Conservation (phyloP, 805 yeast species). For the Teunomyces cretensis region DNA sequence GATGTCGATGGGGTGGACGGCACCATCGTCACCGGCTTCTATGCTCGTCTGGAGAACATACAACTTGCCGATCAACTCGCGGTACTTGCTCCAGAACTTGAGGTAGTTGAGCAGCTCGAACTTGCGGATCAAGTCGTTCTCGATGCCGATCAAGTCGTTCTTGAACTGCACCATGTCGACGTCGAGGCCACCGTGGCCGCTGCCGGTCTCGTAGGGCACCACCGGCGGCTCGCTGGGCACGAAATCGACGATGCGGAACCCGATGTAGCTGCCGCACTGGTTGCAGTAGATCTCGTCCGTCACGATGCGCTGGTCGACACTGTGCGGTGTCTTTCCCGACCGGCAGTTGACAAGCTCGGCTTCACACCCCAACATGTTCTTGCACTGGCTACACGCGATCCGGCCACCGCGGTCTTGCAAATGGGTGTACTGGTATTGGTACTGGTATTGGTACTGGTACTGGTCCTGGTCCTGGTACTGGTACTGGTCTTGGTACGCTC, state of each 20-base stretch:
- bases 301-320: neutral
- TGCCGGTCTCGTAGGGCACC: slow-evolving; percentile 4
- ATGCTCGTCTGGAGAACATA: neutral
- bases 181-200: neutral
- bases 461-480: too few relatives aligned
- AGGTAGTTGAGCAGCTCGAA: neutral
- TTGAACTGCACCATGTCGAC: slow-evolving; percentile 9
- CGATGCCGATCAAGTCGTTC: slow-evolving; percentile 11
- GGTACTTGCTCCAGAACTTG: neutral
- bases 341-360: neutral
- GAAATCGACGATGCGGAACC: slow-evolving; percentile 14
- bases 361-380: neutral
- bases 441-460: neutral
- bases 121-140: slow-evolving; percentile 6
- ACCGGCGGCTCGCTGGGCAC: slow-evolving; percentile 1
- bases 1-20: too few relatives aligned
- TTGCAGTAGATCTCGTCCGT: slow-evolving; percentile 1
- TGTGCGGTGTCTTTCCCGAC: neutral
- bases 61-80: slow-evolving; percentile 1
- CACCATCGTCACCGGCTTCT: neutral
- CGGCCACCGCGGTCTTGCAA: neutral
- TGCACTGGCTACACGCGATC: slow-evolving; percentile 1
- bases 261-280: slow-evolving; percentile 6
- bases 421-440: neutral
- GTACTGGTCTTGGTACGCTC: too few relatives aligned